Percentiles rank a stretch among this genome's conserved stretches.
phyloP scores from a whole-genome alignment of 2,329 filamentous ascomycete genomes.

The Zarea fungicola region DNA sequence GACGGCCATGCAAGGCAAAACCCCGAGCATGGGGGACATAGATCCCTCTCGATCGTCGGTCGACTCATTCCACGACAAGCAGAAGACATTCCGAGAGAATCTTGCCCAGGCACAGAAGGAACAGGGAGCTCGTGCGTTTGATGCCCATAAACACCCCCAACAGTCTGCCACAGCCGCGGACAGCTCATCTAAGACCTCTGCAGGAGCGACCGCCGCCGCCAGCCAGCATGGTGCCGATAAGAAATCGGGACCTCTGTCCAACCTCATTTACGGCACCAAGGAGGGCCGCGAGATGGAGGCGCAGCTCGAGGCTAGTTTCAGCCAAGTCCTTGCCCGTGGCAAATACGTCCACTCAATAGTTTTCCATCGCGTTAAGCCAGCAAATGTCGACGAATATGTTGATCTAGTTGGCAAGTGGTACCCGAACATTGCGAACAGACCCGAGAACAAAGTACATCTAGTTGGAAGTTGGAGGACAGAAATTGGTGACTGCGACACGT shows the following conservation, averaged over 20 bases:
- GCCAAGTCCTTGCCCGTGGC: constrained; percentile 85
- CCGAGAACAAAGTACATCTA: constrained; percentile 89
- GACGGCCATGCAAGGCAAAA: constrained; percentile 34
- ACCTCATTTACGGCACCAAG: constrained; percentile 93
- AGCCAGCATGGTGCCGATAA: constrained; percentile 50
- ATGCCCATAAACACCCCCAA: constrained; percentile 30
- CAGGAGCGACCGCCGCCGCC: constrained; percentile 47
- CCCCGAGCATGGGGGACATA: constrained; percentile 84
- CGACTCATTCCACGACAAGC: constrained; percentile 72
- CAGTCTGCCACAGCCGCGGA: constrained; percentile 36
- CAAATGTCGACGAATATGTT: constrained; percentile 92
- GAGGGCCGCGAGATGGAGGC: constrained; percentile 91
- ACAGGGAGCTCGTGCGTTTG: constrained; percentile 75
- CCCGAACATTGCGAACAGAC: constrained; percentile 75
- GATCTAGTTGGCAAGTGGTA: constrained; percentile 89
- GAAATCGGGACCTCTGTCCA: constrained; percentile 70
- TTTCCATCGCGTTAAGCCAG: constrained; percentile 90
- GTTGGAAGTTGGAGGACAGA: constrained; percentile 98
- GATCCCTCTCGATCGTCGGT: constrained; percentile 59
- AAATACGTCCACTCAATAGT: constrained; percentile 99
- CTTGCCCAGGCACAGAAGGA: constrained; percentile 72
- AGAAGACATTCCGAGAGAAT: constrained; percentile 81
- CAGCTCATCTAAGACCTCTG: constrained; percentile 30
- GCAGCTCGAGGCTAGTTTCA: constrained; percentile 94
- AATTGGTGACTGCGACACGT: constrained; percentile 94